Conservation (phyloP, 2,329 filamentous ascomycete species). For the Myriangium duriaei region DNA sequence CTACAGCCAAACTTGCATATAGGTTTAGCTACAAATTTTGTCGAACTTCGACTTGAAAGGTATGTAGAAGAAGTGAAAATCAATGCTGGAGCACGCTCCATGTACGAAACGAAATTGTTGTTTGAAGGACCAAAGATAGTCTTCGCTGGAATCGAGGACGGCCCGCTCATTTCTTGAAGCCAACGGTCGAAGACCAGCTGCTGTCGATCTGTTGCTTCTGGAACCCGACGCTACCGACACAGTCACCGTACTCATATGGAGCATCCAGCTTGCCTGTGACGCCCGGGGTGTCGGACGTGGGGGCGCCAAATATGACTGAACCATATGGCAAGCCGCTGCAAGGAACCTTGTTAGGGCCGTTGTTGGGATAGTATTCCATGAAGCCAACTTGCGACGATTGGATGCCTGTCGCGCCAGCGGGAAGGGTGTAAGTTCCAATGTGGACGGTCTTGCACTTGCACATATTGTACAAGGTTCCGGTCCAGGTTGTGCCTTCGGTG, state of each 20-base stretch:
- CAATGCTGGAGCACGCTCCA: no score
- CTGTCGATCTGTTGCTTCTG: no score
- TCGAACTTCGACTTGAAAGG: no score
- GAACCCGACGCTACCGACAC: conserved; percentile 17
- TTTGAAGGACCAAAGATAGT: no score
- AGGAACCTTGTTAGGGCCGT: conserved; percentile 7
- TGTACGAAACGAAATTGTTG: no score
- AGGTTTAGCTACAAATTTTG: no score
- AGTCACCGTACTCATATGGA: conserved; percentile 22
- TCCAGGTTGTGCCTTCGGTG: conserved; percentile 18
- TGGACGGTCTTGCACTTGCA: conserved; percentile 14
- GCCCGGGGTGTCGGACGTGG: conserved; percentile 9
- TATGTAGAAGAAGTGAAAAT: no score
- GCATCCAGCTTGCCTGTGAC: conserved; percentile 11
- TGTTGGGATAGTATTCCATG: conserved; percentile 21
- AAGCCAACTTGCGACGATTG: conserved; percentile 17
- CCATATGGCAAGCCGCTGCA: conserved; percentile 1
- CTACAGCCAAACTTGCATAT: no score
- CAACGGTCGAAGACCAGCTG: no score
- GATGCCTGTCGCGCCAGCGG: conserved; percentile 16
- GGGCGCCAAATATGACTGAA: conserved; percentile 2
- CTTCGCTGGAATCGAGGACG: no score
- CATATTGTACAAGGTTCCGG: conserved; percentile 18
- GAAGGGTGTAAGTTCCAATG: conserved; percentile 20
- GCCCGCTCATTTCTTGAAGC: no score